Evolutionary conservation across 2,329 filamentous ascomycete genomes (phyloP).

Genomic region (Trichoderma atroviride): DNA sequence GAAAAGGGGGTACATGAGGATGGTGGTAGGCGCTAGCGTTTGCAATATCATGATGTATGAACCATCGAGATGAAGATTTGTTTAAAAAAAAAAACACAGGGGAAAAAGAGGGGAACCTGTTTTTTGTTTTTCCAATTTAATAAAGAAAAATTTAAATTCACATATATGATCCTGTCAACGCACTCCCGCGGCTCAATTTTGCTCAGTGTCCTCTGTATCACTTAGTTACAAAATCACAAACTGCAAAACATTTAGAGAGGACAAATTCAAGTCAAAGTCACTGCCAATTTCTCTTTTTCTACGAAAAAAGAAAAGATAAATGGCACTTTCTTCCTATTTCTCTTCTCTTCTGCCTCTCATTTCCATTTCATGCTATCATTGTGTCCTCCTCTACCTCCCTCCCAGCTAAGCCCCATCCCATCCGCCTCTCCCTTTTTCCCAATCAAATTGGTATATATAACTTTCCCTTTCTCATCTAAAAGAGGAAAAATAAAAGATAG

Average conservation of each 20-base stretch:
- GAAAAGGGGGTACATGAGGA: neutral
- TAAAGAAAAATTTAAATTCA: neutral
- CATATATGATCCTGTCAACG: neutral
- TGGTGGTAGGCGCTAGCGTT: constrained; percentile 29
- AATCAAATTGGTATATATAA: constrained; percentile 19
- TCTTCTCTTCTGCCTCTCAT: neutral
- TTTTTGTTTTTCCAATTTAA: neutral
- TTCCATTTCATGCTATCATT: neutral
- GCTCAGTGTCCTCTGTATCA: neutral
- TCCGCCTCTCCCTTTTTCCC: neutral
- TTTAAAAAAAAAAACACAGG: neutral
- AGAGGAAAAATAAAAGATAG: neutral
- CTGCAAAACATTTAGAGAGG: neutral
- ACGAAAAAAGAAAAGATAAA: neutral
- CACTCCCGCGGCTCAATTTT: neutral
- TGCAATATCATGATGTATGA: constrained; percentile 30
- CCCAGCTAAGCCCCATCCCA: neutral
- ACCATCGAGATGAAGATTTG: constrained; percentile 4
- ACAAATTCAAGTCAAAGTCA: neutral
- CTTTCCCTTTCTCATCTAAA: neutral
- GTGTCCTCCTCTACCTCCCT: neutral
- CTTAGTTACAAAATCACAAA: neutral
- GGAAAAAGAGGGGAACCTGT: neutral
- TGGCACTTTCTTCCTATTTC: neutral
- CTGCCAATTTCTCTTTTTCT: neutral